A percentile compares a stretch with the other conserved stretches of the same genome.
These are phyloP conservation scores for Cladosporium sp. DNA, from an alignment of 2,329 filamentous ascomycete species.

Conservation along the genomic window DNA sequence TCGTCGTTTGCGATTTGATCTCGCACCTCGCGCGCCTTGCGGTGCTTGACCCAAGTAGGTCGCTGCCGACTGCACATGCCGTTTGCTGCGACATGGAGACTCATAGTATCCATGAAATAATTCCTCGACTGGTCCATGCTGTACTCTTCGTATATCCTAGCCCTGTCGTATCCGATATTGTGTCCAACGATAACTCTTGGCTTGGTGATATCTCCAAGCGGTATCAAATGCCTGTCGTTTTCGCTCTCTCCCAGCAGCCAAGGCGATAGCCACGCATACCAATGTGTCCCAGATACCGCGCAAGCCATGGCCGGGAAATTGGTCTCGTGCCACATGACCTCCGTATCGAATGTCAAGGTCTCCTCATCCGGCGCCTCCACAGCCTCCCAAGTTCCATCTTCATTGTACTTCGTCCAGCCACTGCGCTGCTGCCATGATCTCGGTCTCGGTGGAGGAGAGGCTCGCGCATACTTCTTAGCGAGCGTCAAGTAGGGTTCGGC, in stretches of 20 bases:
- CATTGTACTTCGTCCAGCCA: slow-evolving; percentile 92
- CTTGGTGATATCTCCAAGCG: slow-evolving; percentile 74
- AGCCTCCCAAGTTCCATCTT: slow-evolving; percentile 70
- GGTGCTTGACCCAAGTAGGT: slow-evolving; percentile 96
- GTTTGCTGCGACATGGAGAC: slow-evolving; percentile 93
- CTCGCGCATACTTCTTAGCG: slow-evolving; percentile 72
- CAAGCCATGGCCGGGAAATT: slow-evolving; percentile 97
- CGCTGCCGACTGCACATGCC: slow-evolving; percentile 98
- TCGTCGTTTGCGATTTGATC: slow-evolving; percentile 76
- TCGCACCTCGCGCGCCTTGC: slow-evolving; percentile 81
- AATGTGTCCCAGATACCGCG: slow-evolving; percentile 82
- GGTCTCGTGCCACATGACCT: slow-evolving; percentile 93
- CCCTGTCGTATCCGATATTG: slow-evolving; percentile 93
- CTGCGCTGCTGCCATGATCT: slow-evolving; percentile 76
- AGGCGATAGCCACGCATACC: slow-evolving; percentile 97
- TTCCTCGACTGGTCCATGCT: slow-evolving; percentile 78
- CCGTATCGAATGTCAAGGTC: slow-evolving; percentile 90
- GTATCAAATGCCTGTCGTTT: slow-evolving; percentile 77
- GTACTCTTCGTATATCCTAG: slow-evolving; percentile 87
- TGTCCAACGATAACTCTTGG: slow-evolving; percentile 85
- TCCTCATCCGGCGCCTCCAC: slow-evolving; percentile 77
- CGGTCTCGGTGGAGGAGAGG: slow-evolving; percentile 60
- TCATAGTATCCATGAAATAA: slow-evolving; percentile 96
- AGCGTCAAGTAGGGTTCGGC: slow-evolving; percentile 79
- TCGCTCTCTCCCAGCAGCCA: slow-evolving; percentile 86